Percentiles rank a stretch among this genome's conserved stretches.
Evolutionary conservation across 164 flowering plant genomes (phyloP).

Genomic region (Pachysandra terminalis): DNA sequence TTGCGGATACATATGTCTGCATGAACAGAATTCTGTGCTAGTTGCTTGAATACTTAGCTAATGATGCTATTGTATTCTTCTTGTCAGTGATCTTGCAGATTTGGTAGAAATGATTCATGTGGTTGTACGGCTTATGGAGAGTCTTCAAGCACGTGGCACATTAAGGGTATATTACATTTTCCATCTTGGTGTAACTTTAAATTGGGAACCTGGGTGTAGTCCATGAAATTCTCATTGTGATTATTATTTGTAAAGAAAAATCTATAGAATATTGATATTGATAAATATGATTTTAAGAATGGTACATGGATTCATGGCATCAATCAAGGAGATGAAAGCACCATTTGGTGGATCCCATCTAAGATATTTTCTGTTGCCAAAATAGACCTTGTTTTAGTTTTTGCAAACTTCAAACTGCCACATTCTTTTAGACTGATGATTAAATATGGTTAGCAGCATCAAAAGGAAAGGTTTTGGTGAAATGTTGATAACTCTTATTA

Average conservation of each 20-base stretch:
- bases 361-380: no score
- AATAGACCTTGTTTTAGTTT: no score
- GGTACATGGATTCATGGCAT: no score
- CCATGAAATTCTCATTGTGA: not conserved
- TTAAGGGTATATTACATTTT: slow-evolving; percentile 56
- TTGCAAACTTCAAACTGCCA: no score
- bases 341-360: no score
- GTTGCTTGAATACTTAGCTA: not conserved
- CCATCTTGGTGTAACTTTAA: not conserved
- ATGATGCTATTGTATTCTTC: slow-evolving; percentile 9
- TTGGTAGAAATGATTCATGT: slow-evolving; percentile 72
- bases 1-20: no score
- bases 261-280: not conserved
- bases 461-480: no score
- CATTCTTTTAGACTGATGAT: no score
- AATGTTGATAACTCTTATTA: no score
- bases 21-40: not conserved
- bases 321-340: no score
- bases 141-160: slow-evolving; percentile 78
- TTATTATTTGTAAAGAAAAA: not conserved
- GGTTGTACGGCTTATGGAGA: slow-evolving; percentile 73
- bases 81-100: slow-evolving; percentile 86
- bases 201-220: not conserved
- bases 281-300: no score
- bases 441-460: no score